Base-by-base conservation (phyloP, 495 filamentous ascomycete genomes). In the Penicillium lividum region DNA sequence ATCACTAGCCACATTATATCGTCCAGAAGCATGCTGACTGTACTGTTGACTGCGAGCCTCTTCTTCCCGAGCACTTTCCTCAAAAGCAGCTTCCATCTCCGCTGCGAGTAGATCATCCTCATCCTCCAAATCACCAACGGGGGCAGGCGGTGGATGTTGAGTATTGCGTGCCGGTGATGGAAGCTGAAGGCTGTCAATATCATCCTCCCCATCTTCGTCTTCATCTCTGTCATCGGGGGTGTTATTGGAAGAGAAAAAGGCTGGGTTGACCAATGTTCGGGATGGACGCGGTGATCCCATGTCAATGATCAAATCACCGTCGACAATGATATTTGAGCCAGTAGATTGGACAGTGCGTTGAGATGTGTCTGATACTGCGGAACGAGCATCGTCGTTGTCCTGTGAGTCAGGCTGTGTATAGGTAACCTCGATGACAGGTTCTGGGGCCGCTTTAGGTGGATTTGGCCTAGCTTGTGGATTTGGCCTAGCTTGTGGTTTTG, bases 41-140 rank as follows among this genome's bases (percentile, higher is more conserved):
- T 73, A 72, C 18, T 72, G 69, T 25, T 72, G 71, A 18, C 58
- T 72, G 16, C 67, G 65, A 7, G 74, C 71, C 51, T 76, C 68
- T 51, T 77, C 70, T 56, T 76, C 73, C 6, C 68, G 66, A 0
- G 72, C 74, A 58, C 69, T 73, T 56, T 75, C 69, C 60, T 77
- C 77, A 60, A 80, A 78, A 3, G 76, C 77, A 0, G 77, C 77
- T 55, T 80, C 77, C 76, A 80, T 77, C 55, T 80, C 76, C 33
- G 73, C 73, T 6, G 74, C 75, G 40, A 80, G 61, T 5, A 69
- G 63, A 62, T 78, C 77, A 49, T 79, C 75, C 38, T 78, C 75
- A 46, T 77, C 74, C 22, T 74, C 75, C 34, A 70, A 61, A 16
- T 71, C 66, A 13, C 51, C 38, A 7, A 25, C 56, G 8, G 42